phyloP scores from a whole-genome alignment of 495 filamentous ascomycete genomes.

The Barbatosphaeria neglecta region DNA sequence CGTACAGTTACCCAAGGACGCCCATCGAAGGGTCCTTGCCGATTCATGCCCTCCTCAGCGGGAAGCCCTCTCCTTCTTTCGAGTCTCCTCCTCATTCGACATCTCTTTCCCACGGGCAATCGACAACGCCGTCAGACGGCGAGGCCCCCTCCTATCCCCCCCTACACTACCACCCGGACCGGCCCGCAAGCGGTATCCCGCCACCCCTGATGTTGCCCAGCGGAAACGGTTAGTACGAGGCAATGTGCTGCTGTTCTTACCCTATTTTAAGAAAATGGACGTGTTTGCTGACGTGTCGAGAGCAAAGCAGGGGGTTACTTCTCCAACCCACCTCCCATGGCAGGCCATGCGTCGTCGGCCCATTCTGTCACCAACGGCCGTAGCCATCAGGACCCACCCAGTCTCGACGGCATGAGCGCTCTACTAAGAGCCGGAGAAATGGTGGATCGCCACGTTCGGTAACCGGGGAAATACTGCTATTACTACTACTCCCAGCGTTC shows the following conservation, averaged over 20 bases:
- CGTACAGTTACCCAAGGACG: constrained; percentile 22
- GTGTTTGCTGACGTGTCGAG: constrained; percentile 5
- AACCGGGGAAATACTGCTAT: background rate
- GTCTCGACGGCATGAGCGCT: constrained; percentile 40
- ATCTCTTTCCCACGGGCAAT: background rate
- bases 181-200: constrained; percentile 1
- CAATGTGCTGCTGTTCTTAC: too few species aligned
- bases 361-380: background rate
- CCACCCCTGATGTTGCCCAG: constrained; percentile 3
- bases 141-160: background rate
- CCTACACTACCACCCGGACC: background rate
- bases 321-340: background rate
- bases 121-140: background rate
- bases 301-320: constrained; percentile 1
- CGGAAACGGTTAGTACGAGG: constrained; percentile 1
- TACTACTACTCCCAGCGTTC: too few species aligned
- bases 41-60: constrained; percentile 32
- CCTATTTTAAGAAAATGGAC: too few species aligned
- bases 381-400: constrained; percentile 4
- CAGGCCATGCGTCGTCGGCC: constrained; percentile 1
- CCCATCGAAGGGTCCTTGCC: constrained; percentile 31
- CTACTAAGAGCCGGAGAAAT: constrained; percentile 44
- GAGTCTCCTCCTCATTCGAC: constrained; percentile 1
- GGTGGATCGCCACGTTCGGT: constrained; percentile 29
- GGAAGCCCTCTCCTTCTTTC: constrained; percentile 18